A percentile compares a stretch with the other conserved stretches of the same genome.
Conservation (phyloP, 2,329 filamentous ascomycete species). For the Diplocarpon rosae region DNA sequence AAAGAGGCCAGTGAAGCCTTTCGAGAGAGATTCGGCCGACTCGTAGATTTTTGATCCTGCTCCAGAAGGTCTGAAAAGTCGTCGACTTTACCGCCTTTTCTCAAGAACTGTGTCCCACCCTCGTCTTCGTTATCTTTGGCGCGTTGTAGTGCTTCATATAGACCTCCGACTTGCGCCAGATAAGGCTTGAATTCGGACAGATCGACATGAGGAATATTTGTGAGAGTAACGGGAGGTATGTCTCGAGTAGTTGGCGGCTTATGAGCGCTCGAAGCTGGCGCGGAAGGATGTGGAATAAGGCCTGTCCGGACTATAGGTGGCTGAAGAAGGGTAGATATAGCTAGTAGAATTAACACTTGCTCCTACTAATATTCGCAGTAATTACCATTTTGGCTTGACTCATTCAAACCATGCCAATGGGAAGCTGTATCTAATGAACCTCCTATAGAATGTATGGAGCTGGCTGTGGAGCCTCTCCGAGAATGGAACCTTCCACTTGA, state of each 20-base stretch:
- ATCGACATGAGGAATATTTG: conserved; percentile 77
- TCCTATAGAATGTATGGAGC: conserved; percentile 79
- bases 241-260: conserved; percentile 77
- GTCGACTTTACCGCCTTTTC: conserved; percentile 29
- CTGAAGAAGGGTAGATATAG: conserved; percentile 89
- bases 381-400: conserved; percentile 76
- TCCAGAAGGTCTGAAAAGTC: conserved; percentile 31
- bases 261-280: conserved; percentile 58
- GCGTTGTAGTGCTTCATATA: conserved; percentile 83
- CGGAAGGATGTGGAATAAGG: conserved; percentile 65
- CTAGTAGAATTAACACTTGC: conserved; percentile 31
- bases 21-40: conserved; percentile 25
- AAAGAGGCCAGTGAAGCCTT: conserved; percentile 33
- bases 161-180: conserved; percentile 68
- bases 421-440: conserved; percentile 67
- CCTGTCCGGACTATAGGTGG: conserved; percentile 84
- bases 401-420: conserved; percentile 45
- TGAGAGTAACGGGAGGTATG: conserved; percentile 85
- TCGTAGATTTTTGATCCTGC: conserved; percentile 14
- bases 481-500: conserved; percentile 33
- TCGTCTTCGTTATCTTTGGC: conserved; percentile 70
- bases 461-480: conserved; percentile 72
- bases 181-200: conserved; percentile 73
- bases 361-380: background rate
- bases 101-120: conserved; percentile 28